Base-by-base conservation (phyloP, 176 grass and related monocot genomes). In the Eleusine coracana region DNA sequence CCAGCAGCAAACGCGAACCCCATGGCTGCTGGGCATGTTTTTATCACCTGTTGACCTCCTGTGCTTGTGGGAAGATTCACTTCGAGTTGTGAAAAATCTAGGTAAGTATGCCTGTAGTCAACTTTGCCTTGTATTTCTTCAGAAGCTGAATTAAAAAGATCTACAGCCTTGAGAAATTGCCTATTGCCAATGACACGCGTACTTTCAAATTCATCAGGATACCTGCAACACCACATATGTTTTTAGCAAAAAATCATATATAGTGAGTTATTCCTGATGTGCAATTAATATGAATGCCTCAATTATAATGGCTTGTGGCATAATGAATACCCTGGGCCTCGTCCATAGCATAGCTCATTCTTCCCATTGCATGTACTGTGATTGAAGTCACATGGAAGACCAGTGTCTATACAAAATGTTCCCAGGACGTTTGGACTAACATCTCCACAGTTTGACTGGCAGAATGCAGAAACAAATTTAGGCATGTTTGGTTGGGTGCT, bases 351-450 rank as follows among this genome's bases (percentile, higher is more conserved):
- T 54, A 96, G 91, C 80, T 99, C 96, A 66, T 99, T 99, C 89
- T 93, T 99, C 63, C 96, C 96, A 67, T 99, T 92, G 71, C 96
- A 99, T 56, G 96, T 99, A 71, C 93, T 96, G 45, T 94, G 96
- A 82, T 99, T 99, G 80, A 99, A 99, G 80, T 99, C 93, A 49
- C 96, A 99, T 76, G 93, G 89, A 62, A 90, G 93, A 38, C 86
- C 74, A n/a, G 96, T 99, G 68, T 99, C 96, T 80, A 92, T 92
- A 86, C 96, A 99, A 86, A 96, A 96, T 50, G 96, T 84, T 78
- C 96, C 96, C n/a, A 96, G 83, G 0, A 95, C 92, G 80, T 99
- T 99, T 82, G 96, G 96, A 85, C 96, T 99, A 89, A 99, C 96
- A 87, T 99, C 96, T 80, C 96, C 96, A 77, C 96, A 99, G 66